Conservation (phyloP, 139 green algal genomes). For the Nannochloris sp. region DNA sequence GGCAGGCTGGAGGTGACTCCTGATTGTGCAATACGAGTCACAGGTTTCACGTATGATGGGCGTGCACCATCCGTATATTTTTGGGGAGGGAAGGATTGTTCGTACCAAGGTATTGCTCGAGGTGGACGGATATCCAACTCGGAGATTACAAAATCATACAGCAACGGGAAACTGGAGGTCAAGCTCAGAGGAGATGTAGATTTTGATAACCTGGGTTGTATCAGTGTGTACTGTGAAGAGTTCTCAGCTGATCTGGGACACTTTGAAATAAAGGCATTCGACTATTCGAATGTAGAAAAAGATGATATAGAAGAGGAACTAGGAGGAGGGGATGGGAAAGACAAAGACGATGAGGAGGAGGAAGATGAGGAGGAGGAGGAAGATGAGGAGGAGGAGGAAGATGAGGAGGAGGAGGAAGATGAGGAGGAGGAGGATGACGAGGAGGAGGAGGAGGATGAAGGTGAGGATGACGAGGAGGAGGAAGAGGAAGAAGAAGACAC, state of each 20-base stretch:
- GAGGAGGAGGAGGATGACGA: neutral
- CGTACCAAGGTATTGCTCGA: neutral
- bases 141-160: neutral
- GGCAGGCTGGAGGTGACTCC: neutral
- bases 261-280: neutral
- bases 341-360: neutral
- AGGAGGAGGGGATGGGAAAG: neutral
- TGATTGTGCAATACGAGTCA: neutral
- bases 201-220: neutral
- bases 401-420: neutral
- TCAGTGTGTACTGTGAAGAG: slow-evolving; percentile 2
- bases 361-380: neutral
- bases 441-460: neutral
- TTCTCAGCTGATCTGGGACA: slow-evolving; percentile 2
- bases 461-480: neutral
- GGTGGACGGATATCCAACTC: neutral
- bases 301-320: neutral
- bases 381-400: neutral
- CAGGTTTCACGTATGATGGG: neutral
- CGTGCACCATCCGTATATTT: neutral
- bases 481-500: neutral
- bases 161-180: neutral
- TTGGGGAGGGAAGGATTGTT: neutral
- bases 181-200: neutral
- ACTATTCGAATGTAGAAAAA: neutral